These are phyloP conservation scores for Parietaria judaica DNA, from an alignment of 306 rosid species.

Conservation along the genomic window DNA sequence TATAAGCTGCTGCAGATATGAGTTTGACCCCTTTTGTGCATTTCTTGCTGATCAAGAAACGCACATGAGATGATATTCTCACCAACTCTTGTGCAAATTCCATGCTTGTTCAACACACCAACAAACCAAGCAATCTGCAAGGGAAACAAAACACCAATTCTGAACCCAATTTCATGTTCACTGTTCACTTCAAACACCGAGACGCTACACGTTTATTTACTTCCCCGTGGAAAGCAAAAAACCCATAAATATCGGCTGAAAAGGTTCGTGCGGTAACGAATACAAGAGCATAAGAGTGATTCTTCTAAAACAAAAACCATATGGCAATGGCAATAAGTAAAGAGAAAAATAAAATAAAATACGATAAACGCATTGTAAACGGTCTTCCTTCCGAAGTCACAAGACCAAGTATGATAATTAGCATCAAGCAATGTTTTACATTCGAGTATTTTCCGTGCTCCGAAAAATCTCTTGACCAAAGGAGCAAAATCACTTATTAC, in stretches of 20 bases:
- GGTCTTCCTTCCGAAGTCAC: not conserved
- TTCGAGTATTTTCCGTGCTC: constrained; percentile 2
- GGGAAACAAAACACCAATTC: not conserved
- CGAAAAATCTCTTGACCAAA: not conserved
- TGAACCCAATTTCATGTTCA: constrained; percentile 2
- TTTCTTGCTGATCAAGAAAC: not conserved
- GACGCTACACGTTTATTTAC: no score
- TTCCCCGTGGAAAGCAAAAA: no score
- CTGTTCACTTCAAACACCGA: not conserved
- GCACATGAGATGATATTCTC: constrained; percentile 8
- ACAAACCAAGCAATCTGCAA: constrained; percentile 17
- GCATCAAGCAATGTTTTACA: constrained; percentile 4
- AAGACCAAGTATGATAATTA: no score
- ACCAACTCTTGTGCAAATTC: constrained; percentile 13
- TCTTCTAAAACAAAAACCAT: no score
- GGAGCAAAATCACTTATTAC: constrained; percentile 29
- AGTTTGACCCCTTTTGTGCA: not conserved
- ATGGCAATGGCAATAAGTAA: no score
- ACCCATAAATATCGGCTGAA: no score
- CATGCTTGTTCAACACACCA: constrained; percentile 2
- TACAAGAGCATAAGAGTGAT: no score
- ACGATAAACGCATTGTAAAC: no score
- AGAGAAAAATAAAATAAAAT: no score
- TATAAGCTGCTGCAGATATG: no score
- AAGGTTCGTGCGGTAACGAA: no score